A percentile compares a stretch with the other conserved stretches of the same genome.
Evolutionary conservation across 441 rosid genomes (phyloP).

Genomic region (Mallotus repandus): DNA sequence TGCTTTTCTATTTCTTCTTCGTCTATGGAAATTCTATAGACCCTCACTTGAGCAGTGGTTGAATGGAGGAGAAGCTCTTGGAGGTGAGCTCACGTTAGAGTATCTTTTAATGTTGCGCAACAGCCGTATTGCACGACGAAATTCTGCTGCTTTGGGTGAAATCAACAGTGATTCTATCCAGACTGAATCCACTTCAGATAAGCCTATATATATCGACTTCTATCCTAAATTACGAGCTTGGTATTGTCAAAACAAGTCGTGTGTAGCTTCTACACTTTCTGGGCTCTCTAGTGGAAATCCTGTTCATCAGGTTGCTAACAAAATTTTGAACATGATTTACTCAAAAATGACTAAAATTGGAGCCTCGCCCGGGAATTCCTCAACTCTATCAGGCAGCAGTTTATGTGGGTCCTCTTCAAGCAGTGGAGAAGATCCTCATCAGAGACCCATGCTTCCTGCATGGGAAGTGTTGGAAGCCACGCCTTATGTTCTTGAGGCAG

Average conservation of each 20-base stretch:
- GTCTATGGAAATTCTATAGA: conserved; percentile 75
- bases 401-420: conserved; percentile 39
- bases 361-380: conserved; percentile 38
- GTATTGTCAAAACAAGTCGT: conserved; percentile 60
- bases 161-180: conserved; percentile 25
- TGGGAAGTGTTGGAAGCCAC: conserved; percentile 72
- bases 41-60: conserved; percentile 50
- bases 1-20: conserved; percentile 70
- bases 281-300: conserved; percentile 47
- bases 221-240: conserved; percentile 64
- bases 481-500: conserved; percentile 66
- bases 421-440: conserved; percentile 44
- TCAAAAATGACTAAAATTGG: conserved; percentile 43
- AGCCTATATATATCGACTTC: conserved; percentile 44
- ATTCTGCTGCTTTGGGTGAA: conserved; percentile 30
- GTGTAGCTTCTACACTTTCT: conserved; percentile 55
- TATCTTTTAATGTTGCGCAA: conserved; percentile 52
- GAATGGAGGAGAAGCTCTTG: conserved; percentile 38
- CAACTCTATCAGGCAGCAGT: conserved; percentile 39
- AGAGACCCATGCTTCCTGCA: conserved; percentile 58
- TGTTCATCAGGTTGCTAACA: conserved; percentile 60
- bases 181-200: conserved; percentile 29
- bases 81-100: conserved; percentile 51
- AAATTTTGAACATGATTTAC: conserved; percentile 58
- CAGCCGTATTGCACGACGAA: conserved; percentile 32